A percentile compares a stretch with the other conserved stretches of the same genome.
Evolutionary conservation across 2,329 filamentous ascomycete species (phyloP).

Genomic region (Cercospora sp.): DNA sequence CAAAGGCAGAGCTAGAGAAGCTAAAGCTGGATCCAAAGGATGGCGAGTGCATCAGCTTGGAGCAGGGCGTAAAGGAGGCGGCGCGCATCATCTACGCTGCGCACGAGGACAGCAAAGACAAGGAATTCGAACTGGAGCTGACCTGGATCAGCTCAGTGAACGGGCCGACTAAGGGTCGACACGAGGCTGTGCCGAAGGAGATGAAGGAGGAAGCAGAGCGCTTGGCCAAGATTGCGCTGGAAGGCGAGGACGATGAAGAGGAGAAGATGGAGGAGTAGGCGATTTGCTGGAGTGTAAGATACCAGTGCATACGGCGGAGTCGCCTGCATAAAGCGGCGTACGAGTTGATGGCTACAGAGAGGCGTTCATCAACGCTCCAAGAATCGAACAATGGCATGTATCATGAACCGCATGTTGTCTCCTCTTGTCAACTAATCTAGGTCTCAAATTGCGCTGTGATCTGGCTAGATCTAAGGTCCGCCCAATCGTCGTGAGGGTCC

Average conservation of each 20-base stretch:
- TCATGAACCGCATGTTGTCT: background rate
- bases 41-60: conserved; percentile 72
- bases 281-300: conserved; percentile 22
- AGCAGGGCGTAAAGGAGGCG: conserved; percentile 92
- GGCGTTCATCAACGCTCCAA: background rate
- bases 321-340: conserved; percentile 19
- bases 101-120: conserved; percentile 99
- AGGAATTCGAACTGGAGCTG: conserved; percentile 99
- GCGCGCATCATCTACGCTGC: conserved; percentile 96
- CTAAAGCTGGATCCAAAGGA: conserved; percentile 68
- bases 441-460: background rate
- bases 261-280: conserved; percentile 32
- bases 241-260: conserved; percentile 74
- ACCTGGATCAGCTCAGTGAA: conserved; percentile 88
- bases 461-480: background rate
- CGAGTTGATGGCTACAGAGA: conserved; percentile 5
- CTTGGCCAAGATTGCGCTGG: conserved; percentile 85
- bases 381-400: conserved; percentile 11
- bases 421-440: too few species aligned
- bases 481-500: background rate
- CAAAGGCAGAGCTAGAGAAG: conserved; percentile 98
- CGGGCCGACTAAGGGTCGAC: conserved; percentile 87
- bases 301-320: conserved; percentile 23
- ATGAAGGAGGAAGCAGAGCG: conserved; percentile 88
- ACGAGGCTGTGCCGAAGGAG: conserved; percentile 90